phyloP scores from a whole-genome alignment of 306 rosid species.

The Quercus ilex region DNA sequence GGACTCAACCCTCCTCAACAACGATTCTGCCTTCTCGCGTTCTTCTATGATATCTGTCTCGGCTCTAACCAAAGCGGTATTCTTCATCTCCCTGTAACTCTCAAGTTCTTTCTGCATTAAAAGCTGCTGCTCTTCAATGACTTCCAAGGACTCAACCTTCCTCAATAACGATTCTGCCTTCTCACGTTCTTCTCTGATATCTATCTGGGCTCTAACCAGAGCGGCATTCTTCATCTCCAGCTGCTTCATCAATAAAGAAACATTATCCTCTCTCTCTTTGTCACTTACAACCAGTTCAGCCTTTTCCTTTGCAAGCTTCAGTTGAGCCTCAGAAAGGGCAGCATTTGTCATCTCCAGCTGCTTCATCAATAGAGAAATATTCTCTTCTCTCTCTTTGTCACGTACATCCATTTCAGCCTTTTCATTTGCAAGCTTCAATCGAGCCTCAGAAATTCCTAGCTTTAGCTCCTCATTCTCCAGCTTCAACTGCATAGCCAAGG shows the following conservation, averaged over 20 bases:
- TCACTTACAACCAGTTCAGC: conserved; percentile 31
- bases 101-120: conserved; percentile 45
- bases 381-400: conserved; percentile 41
- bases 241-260: conserved; percentile 45
- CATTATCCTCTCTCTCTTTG: conserved; percentile 42
- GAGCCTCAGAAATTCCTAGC: conserved; percentile 58
- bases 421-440: conserved; percentile 37
- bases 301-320: conserved; percentile 36
- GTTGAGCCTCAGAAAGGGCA: conserved; percentile 35
- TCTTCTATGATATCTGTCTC: conserved; percentile 32
- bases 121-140: conserved; percentile 32
- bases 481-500: conserved; percentile 46
- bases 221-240: conserved; percentile 49
- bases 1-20: conserved; percentile 40
- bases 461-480: conserved; percentile 73
- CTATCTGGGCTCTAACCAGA: conserved; percentile 27
- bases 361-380: conserved; percentile 38
- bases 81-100: conserved; percentile 43
- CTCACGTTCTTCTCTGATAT: conserved; percentile 32
- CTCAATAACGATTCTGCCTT: conserved; percentile 29
- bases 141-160: conserved; percentile 43
- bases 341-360: conserved; percentile 57
- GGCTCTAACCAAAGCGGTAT: conserved; percentile 34
- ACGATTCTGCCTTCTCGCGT: conserved; percentile 27
- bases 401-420: conserved; percentile 33